A percentile compares a stretch with the other conserved stretches of the same genome.
Evolutionary conservation across 1,139 yeast genomes (phyloP).

Genomic region (Geotrichum bryndzae): DNA sequence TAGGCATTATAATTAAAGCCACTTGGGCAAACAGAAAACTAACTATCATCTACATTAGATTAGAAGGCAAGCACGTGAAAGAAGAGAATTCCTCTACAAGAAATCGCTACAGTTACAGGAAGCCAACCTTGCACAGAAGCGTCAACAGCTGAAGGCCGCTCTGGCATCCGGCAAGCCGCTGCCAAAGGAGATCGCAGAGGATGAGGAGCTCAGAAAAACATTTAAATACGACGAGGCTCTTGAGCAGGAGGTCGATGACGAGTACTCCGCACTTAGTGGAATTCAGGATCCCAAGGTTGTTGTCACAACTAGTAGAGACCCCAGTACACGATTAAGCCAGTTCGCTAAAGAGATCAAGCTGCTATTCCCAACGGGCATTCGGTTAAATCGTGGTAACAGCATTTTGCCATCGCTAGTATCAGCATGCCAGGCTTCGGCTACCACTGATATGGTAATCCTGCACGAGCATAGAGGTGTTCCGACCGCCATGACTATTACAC

Average conservation of each 20-base stretch:
- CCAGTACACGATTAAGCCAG: constrained; percentile 76
- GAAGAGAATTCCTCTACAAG: constrained; percentile 85
- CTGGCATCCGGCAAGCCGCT: constrained; percentile 87
- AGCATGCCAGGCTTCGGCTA: constrained; percentile 69
- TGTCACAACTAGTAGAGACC: constrained; percentile 90
- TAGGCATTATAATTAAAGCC: not conserved
- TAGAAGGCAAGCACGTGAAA: constrained; percentile 89
- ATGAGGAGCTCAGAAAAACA: constrained; percentile 70
- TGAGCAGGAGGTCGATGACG: constrained; percentile 63
- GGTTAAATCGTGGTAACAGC: constrained; percentile 90
- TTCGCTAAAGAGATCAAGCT: constrained; percentile 89
- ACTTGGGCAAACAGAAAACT: not conserved
- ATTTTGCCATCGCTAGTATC: constrained; percentile 78
- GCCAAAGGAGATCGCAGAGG: constrained; percentile 86
- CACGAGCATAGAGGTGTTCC: constrained; percentile 99
- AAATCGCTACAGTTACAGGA: constrained; percentile 89
- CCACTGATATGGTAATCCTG: constrained; percentile 75
- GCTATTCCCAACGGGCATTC: constrained; percentile 81
- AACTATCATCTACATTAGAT: constrained; percentile 39
- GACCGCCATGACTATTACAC: constrained; percentile 84
- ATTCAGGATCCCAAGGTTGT: constrained; percentile 86
- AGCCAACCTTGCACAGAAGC: constrained; percentile 73
- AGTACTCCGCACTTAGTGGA: constrained; percentile 82
- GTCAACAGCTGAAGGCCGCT: constrained; percentile 82
- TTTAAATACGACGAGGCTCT: constrained; percentile 76